Evolutionary conservation across 1,284 basidiomycete species (phyloP), one percentile per base, ranked within the genome.

Genomic region (Ganoderma lucidum): DNA sequence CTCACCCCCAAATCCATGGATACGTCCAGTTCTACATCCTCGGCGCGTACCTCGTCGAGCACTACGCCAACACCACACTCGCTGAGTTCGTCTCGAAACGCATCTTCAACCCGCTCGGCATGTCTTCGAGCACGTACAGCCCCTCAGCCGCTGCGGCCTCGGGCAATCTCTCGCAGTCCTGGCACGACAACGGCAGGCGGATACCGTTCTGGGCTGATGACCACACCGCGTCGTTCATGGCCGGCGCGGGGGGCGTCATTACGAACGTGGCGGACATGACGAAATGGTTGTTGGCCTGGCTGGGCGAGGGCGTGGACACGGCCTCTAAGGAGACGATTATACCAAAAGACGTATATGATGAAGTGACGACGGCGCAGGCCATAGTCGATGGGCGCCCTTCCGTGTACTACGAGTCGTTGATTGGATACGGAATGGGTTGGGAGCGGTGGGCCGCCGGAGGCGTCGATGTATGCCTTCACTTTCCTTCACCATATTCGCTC

Each of bases 401-500:
- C 5, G 32, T 17, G 45, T 56, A 67, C 0, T 66, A 62, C 60
- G 65, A 63, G 6, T 79, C 75, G 8, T 56, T 79, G 58, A 15
- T 73, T 67, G 79, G 78, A 56, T 87, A 87, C 63, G 86, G 84
- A 0, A 77, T 81, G 41, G 85, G 83, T 8, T 85, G 85, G 77
- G 72, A 70, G 51, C 70, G 80, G 12, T 82, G 75, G 39, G 79
- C 83, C 0, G 23, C 41, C 9, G 37, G 39, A 6, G 53, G 35
- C 9, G 28, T 60, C 15, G 61, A 66, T 41, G 60, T 55, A 42
- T 35, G 60, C 28, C n/a, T 48, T 19, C 45, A 23, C 9, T 2
- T 48, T 12, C 5, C 42, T 23, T 5, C 44, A 3, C n/a, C 2
- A 9, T 9, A 0, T 2, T 41, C 37, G n/a, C 2, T 28, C 10